A percentile compares a stretch with the other conserved stretches of the same genome.
Conservation (phyloP, 441 rosid genomes). For the Theobroma grandiflorum region DNA sequence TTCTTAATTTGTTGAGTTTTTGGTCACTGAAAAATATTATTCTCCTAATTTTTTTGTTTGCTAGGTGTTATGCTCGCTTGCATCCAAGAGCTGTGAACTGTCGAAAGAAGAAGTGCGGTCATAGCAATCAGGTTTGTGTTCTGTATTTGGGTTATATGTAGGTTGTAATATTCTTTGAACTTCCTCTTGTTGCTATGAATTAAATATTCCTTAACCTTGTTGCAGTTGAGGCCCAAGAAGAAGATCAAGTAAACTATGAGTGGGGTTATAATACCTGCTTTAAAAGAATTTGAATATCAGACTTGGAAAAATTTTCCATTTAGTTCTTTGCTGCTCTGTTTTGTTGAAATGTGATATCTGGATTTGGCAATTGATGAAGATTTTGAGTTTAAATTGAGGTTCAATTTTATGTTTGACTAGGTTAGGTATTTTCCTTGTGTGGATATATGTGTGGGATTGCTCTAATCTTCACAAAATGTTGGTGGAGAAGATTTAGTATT, state of each 20-base stretch:
- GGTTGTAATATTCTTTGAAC: neutral
- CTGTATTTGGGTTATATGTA: neutral
- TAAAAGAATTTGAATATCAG: neutral
- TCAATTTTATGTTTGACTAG: neutral
- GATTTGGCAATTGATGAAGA: neutral
- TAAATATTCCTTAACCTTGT: neutral
- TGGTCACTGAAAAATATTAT: neutral
- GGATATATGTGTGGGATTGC: neutral
- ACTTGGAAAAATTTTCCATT: neutral
- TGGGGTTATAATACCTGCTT: neutral
- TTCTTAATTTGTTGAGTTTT: neutral
- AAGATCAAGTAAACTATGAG: conserved; percentile 71
- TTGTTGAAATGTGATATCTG: neutral
- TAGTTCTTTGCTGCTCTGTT: conserved; percentile 3
- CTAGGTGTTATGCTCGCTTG: conserved; percentile 71
- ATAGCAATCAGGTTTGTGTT: conserved; percentile 67
- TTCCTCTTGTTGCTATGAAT: neutral
- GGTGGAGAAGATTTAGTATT: no score
- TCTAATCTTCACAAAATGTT: neutral
- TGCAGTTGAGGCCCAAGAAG: conserved; percentile 82
- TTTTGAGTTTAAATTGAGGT: neutral
- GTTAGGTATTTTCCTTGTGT: neutral
- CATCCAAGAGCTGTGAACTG: conserved; percentile 77
- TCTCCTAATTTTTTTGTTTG: neutral
- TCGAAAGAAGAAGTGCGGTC: conserved; percentile 77